Evolutionary conservation across 805 yeast species (phyloP).

Genomic region (Nakazawaea anatomiae): DNA sequence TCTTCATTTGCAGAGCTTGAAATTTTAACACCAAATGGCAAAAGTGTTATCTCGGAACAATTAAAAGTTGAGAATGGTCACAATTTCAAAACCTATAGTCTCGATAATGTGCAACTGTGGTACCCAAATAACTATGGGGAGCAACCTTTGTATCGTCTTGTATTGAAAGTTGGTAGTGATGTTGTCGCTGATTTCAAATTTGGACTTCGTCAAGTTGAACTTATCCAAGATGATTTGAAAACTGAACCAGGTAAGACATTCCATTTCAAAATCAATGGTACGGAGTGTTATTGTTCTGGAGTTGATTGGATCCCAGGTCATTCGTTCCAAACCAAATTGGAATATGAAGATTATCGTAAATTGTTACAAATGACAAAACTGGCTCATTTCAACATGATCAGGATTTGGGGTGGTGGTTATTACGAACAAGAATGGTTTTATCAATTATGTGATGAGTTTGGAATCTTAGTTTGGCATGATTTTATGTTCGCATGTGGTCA

Average conservation of each 20-base stretch:
- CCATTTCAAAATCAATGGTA: slow-evolving; percentile 34
- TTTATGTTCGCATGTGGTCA: slow-evolving; percentile 55
- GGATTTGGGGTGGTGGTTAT: slow-evolving; percentile 47
- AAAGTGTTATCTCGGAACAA: not conserved
- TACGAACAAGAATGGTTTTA: slow-evolving; percentile 38
- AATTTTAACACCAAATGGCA: slow-evolving; percentile 5
- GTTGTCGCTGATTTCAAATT: slow-evolving; percentile 18
- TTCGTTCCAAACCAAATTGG: slow-evolving; percentile 28
- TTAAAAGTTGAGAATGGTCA: not conserved
- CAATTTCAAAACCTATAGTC: not conserved
- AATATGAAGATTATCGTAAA: slow-evolving; percentile 27
- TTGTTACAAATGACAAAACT: slow-evolving; percentile 29
- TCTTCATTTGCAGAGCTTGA: not conserved
- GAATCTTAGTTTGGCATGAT: slow-evolving; percentile 49
- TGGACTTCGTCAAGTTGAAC: slow-evolving; percentile 36
- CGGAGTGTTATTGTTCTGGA: slow-evolving; percentile 33
- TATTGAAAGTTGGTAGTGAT: slow-evolving; percentile 11
- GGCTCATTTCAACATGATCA: slow-evolving; percentile 36
- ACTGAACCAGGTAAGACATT: slow-evolving; percentile 29
- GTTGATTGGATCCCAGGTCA: slow-evolving; percentile 48
- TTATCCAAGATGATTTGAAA: slow-evolving; percentile 29
- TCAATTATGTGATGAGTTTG: slow-evolving; percentile 35
- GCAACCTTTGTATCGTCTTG: slow-evolving; percentile 27
- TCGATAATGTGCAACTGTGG: slow-evolving; percentile 31
- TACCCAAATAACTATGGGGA: slow-evolving; percentile 32